A percentile compares a stretch with the other conserved stretches of the same genome.
phyloP scores from a whole-genome alignment of 106 monocot genomes.

The Hemerocallis citrina region DNA sequence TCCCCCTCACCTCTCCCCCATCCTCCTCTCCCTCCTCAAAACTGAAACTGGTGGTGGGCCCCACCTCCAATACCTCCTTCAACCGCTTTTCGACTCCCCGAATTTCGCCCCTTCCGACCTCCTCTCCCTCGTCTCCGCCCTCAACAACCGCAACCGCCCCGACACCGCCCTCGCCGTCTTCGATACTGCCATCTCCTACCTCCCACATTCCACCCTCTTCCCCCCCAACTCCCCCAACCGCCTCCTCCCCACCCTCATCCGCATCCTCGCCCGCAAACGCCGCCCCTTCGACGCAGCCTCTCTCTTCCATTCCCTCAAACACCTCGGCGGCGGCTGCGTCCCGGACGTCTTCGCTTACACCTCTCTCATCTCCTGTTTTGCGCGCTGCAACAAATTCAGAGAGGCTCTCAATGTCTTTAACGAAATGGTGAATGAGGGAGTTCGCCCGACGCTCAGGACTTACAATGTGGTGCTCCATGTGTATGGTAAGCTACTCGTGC shows the following conservation, averaged over 20 bases:
- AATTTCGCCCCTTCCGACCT: conserved; percentile 1
- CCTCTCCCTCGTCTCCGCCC: conserved; percentile 8
- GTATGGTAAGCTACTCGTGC: conserved; percentile 59
- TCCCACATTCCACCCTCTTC: conserved; percentile 32
- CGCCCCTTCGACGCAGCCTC: conserved; percentile 35
- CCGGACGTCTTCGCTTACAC: conserved; percentile 75
- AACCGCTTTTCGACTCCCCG: conserved; percentile 37
- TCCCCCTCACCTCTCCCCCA: conserved; percentile 29
- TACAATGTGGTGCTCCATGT: conserved; percentile 88
- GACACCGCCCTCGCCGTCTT: conserved; percentile 55
- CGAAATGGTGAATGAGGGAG: conserved; percentile 41
- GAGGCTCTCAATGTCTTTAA: conserved; percentile 60
- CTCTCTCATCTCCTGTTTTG: conserved; percentile 61
- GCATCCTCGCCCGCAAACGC: conserved; percentile 47
- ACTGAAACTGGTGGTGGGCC: too few relatives aligned
- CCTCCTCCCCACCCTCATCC: conserved; percentile 46
- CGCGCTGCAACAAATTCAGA: conserved; percentile 33
- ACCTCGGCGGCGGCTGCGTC: conserved; percentile 3
- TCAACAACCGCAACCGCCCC: conserved; percentile 35
- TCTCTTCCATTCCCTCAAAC: conserved; percentile 22
- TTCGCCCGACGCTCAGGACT: conserved; percentile 63
- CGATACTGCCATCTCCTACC: conserved; percentile 28
- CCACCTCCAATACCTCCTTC: conserved; percentile 30
- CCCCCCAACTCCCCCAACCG: conserved; percentile 24
- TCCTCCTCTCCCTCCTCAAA: conserved; percentile 13